Evolutionary conservation across 2,329 filamentous ascomycete genomes (phyloP), one percentile per base, ranked within the genome.

Genomic region (Acarospora socialis): DNA sequence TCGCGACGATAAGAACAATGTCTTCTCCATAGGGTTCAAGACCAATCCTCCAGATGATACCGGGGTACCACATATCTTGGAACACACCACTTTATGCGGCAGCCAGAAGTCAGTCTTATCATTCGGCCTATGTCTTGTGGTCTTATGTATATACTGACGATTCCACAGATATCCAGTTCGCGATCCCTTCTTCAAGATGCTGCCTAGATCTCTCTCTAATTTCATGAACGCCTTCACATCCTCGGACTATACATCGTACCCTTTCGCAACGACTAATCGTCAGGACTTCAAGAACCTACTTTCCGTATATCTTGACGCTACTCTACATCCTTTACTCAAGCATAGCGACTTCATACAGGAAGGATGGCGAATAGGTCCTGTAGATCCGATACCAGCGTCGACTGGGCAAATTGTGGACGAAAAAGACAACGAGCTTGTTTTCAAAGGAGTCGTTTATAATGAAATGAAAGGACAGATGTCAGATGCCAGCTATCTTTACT

Each of bases 401-500:
- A 55, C 52, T 15, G 48, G 53, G 42, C 42, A 61, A 35, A 42
- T 59, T 41, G 45, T 59, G 36, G 39, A 57, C 46, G 46, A 60
- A 41, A 38, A 65, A 54, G 70, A 74, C 49, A 72, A 74, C 52
- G 73, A 73, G 41, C 60, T 92, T 23, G 81, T 93, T 1, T 95
- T 95, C 66, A 95, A 95, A 60, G 87, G 87, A 16, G 90, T 95
- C 1, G 87, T 95, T 1, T 95, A 95, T 61, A 98, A 98, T 49
- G 90, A 98, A 61, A 98, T 98, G 90, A 98, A 98, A 60, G 90
- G 90, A 0, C 86, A 94, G 51, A 92, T 95, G 77, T 95, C 90
- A 2, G 90, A 98, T 54, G 84, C 87, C 5, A 83, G 83, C 43
- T 98, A 98, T 48, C 64, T 95, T 1, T 98, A 82, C 62, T 95